phyloP scores from a whole-genome alignment of 2,329 filamentous ascomycete genomes.

The Beauveria pseudobassiana region DNA sequence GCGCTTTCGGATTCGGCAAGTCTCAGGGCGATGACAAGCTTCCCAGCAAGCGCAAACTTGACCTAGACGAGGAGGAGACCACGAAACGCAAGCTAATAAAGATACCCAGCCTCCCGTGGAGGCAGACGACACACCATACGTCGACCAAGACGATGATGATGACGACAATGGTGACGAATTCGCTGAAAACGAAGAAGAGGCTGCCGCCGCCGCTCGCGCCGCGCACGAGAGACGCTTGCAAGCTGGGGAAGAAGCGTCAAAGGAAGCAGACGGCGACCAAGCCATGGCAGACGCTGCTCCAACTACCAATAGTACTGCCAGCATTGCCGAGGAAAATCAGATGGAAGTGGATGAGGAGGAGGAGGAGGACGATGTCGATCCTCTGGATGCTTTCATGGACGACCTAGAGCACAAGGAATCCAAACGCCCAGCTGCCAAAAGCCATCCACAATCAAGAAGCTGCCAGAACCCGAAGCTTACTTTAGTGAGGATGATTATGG shows the following conservation, averaged over 20 bases:
- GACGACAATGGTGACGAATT: constrained; percentile 72
- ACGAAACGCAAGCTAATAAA: constrained; percentile 85
- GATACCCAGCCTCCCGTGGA: constrained; percentile 71
- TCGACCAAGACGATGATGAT: constrained; percentile 58
- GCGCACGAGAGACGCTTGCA: constrained; percentile 72
- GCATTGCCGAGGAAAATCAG: constrained; percentile 25
- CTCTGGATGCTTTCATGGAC: constrained; percentile 96
- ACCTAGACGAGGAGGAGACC: constrained; percentile 83
- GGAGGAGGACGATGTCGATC: constrained; percentile 70
- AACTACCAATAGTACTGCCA: constrained; percentile 13
- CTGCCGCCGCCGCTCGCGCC: constrained; percentile 74
- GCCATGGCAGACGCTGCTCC: constrained; percentile 22
- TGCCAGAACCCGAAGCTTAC: constrained; percentile 71
- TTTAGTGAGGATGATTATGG: constrained; percentile 78
- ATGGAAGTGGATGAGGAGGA: constrained; percentile 52
- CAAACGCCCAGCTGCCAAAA: constrained; percentile 25
- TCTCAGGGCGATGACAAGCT: constrained; percentile 54
- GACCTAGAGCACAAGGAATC: constrained; percentile 51
- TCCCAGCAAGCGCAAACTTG: constrained; percentile 64
- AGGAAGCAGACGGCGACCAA: constrained; percentile 22
- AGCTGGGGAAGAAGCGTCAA: constrained; percentile 40
- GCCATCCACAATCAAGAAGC: constrained; percentile 34
- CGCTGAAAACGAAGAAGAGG: constrained; percentile 78
- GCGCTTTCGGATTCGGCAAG: constrained; percentile 77
- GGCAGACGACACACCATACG: constrained; percentile 53